Conservation (phyloP, 176 grass and related monocot species). For the Bolboschoenus planiculmis region DNA sequence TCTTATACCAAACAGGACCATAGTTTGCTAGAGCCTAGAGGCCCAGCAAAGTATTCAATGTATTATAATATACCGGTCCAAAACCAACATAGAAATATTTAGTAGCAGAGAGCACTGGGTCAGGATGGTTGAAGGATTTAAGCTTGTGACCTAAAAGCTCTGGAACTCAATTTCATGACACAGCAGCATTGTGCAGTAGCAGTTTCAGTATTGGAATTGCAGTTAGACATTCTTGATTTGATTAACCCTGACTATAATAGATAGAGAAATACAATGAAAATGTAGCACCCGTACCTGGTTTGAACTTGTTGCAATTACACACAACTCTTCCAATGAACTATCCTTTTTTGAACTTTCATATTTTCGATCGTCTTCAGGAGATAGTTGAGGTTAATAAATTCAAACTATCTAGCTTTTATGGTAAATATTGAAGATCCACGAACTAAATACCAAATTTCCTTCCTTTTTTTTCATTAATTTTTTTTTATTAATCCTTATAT, state of each 20-base stretch:
- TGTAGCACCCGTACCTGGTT: too few relatives aligned
- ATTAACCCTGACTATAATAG: neutral
- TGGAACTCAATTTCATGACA: neutral
- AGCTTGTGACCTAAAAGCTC: neutral
- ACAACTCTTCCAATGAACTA: constrained; percentile 14
- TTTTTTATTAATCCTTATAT: neutral
- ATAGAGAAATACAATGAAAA: neutral
- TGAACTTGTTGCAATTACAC: neutral
- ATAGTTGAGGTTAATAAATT: constrained; percentile 13
- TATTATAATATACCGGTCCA: too few relatives aligned
- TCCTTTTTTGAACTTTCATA: neutral
- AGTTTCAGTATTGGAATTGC: neutral
- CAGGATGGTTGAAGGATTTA: neutral
- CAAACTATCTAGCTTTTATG: constrained; percentile 10
- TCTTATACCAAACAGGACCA: too few relatives aligned
- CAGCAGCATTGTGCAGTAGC: neutral
- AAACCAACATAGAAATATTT: too few relatives aligned
- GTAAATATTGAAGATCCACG: constrained; percentile 7
- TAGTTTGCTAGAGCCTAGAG: too few relatives aligned
- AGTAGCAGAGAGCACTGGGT: neutral
- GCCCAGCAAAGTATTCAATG: too few relatives aligned
- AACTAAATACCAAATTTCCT: constrained; percentile 8
- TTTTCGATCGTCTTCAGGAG: constrained; percentile 26
- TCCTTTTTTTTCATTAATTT: neutral
- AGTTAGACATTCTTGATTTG: neutral